Percentiles rank a stretch among this genome's conserved stretches.
Conservation (phyloP, 1,284 basidiomycete species). For the Papiliotrema fonsecae region DNA sequence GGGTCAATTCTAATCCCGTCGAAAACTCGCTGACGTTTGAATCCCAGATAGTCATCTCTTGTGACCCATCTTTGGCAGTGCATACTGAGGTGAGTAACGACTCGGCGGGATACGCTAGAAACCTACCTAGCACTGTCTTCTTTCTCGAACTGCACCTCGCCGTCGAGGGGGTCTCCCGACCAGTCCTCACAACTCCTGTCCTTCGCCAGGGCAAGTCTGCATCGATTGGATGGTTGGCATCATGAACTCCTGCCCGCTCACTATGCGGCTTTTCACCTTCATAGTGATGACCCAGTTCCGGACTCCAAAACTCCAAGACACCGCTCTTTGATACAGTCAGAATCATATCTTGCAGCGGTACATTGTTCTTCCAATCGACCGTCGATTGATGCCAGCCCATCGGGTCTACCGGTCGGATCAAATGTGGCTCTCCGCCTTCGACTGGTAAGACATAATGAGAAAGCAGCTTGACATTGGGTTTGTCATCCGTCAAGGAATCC, state of each 20-base stretch:
- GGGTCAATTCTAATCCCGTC: slow-evolving; percentile 72
- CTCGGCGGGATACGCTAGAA: neutral
- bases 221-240: neutral
- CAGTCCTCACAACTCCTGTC: slow-evolving; percentile 70
- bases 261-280: slow-evolving; percentile 16
- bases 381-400: slow-evolving; percentile 70
- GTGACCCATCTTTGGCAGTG: slow-evolving; percentile 47
- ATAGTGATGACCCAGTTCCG: slow-evolving; percentile 51
- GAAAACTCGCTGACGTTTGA: slow-evolving; percentile 90
- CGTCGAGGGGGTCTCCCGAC: slow-evolving; percentile 58
- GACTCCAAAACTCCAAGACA: slow-evolving; percentile 75
- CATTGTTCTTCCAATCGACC: slow-evolving; percentile 44
- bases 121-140: slow-evolving; percentile 68
- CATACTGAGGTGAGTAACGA: slow-evolving; percentile 51
- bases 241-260: slow-evolving; percentile 48
- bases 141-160: slow-evolving; percentile 82
- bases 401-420: slow-evolving; percentile 70
- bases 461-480: slow-evolving; percentile 27
- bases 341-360: slow-evolving; percentile 60
- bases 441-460: slow-evolving; percentile 35
- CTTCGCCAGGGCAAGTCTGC: slow-evolving; percentile 27
- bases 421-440: slow-evolving; percentile 16
- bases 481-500: slow-evolving; percentile 12
- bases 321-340: slow-evolving; percentile 69
- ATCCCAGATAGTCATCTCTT: slow-evolving; percentile 89